Evolutionary conservation across 768 basidiomycete species (phyloP), one percentile per base, ranked within the genome.

Genomic region (Candolleomyces aberdarensis): DNA sequence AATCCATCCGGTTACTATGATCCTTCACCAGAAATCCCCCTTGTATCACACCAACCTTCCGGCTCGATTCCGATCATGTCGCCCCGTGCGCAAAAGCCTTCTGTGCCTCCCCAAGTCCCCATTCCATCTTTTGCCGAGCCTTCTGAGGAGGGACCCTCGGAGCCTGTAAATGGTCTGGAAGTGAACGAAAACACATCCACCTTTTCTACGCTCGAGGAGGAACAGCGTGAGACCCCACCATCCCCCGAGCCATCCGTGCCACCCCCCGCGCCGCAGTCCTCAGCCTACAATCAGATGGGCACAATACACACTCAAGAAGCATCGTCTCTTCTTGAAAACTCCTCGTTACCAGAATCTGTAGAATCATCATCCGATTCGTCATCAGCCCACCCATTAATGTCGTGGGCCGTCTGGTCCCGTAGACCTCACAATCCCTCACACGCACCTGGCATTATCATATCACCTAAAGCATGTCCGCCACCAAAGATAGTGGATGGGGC

Each of bases 391-490:
- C 65, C 69, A 19, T 60, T 61, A 15, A 63, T 65, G 1, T 66
- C 72, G 26, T 90, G 83, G 74, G 87, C 84, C 5, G 82, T 92
- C 41, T 91, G 88, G 88, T 88, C 89, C 0, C 81, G 81, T n/a
- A 82, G 88, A 26, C 90, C 90, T 0, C 73, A 77, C 2, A 75
- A 90, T 68, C 90, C 90, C 0, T 74, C 81, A 3, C 70, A 73
- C 49, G 90, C 89, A 0, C 88, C 88, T 1, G 83, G 85, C 3
- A 83, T 91, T 60, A 89, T 91, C 64, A 87, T 92, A 29, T 89
- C 89, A 1, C 80, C 85, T 0, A 72, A 67, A 20, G 86, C 88
- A 3, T 76, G 78, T 41, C 90, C 90, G 3, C 89, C 90, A 31
- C 76, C 75, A 1, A 74, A 84, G 57, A 74, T 91, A 20, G 68